These are phyloP conservation scores for Colletotrichum sp. DNA, from an alignment of 2,329 filamentous ascomycete species.

Conservation along the genomic window DNA sequence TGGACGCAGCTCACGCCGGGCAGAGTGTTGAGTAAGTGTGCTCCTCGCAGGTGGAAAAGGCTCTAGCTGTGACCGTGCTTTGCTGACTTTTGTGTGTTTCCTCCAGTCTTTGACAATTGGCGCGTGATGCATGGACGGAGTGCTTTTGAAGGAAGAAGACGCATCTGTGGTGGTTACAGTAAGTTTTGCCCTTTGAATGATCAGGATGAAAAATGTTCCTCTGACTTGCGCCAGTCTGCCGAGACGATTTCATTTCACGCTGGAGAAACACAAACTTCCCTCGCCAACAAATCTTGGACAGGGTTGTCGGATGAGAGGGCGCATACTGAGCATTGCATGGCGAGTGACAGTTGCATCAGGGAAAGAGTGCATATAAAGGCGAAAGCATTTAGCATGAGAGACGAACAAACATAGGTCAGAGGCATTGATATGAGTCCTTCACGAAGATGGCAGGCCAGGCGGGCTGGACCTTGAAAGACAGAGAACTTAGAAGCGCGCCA, in stretches of 20 bases:
- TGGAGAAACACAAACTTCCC: constrained; percentile 74
- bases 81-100: constrained; percentile 18
- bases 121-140: constrained; percentile 87
- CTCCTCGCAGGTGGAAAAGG: background rate
- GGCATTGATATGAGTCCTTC: background rate
- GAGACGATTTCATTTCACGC: constrained; percentile 80
- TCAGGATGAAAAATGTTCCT: background rate
- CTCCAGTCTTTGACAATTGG: constrained; percentile 94
- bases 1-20: constrained; percentile 85
- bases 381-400: background rate
- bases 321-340: background rate
- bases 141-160: constrained; percentile 80
- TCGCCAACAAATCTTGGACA: constrained; percentile 45
- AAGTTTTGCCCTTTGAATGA: constrained; percentile 42
- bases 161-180: constrained; percentile 93
- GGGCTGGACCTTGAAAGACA: background rate
- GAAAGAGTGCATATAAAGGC: background rate
- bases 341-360: background rate
- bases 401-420: background rate
- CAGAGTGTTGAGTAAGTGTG: constrained; percentile 70
- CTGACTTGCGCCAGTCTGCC: constrained; percentile 61
- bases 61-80: background rate
- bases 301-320: constrained; percentile 13
- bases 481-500: constrained; percentile 15
- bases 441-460: background rate